Percentiles rank a stretch among this genome's conserved stretches.
These are phyloP conservation scores for Dicorynia guianensis DNA, from an alignment of 306 rosid species.

Conservation along the genomic window DNA sequence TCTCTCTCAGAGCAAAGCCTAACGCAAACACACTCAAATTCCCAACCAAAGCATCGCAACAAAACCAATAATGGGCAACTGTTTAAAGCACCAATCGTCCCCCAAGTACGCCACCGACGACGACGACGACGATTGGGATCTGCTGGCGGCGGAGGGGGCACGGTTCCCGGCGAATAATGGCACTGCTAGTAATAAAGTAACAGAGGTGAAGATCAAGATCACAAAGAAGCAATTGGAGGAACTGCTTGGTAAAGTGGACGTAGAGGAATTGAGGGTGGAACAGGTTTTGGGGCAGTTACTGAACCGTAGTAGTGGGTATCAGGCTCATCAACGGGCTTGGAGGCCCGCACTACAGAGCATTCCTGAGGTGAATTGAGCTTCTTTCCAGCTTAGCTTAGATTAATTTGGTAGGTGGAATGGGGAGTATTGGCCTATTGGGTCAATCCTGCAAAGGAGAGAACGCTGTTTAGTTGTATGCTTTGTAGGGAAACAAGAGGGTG, in stretches of 20 bases:
- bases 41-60: background rate
- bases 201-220: slow-evolving; percentile 79
- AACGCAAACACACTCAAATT: background rate
- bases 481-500: background rate
- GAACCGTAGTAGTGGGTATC: slow-evolving; percentile 28
- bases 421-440: background rate
- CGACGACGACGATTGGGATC: slow-evolving; percentile 60
- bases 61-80: slow-evolving; percentile 61
- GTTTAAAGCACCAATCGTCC: slow-evolving; percentile 54
- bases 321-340: slow-evolving; percentile 61
- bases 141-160: slow-evolving; percentile 5
- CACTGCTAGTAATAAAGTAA: background rate
- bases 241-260: slow-evolving; percentile 57
- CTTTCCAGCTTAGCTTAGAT: too few relatives aligned
- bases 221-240: slow-evolving; percentile 74
- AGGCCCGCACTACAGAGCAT: slow-evolving; percentile 78
- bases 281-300: slow-evolving; percentile 66
- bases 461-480: background rate
- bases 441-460: background rate
- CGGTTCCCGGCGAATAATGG: background rate
- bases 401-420: background rate
- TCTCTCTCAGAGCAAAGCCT: background rate
- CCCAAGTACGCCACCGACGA: slow-evolving; percentile 50
- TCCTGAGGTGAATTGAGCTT: slow-evolving; percentile 52
- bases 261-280: slow-evolving; percentile 59